Conservation (phyloP, 768 basidiomycete species). For the Albatrellus ellisii region DNA sequence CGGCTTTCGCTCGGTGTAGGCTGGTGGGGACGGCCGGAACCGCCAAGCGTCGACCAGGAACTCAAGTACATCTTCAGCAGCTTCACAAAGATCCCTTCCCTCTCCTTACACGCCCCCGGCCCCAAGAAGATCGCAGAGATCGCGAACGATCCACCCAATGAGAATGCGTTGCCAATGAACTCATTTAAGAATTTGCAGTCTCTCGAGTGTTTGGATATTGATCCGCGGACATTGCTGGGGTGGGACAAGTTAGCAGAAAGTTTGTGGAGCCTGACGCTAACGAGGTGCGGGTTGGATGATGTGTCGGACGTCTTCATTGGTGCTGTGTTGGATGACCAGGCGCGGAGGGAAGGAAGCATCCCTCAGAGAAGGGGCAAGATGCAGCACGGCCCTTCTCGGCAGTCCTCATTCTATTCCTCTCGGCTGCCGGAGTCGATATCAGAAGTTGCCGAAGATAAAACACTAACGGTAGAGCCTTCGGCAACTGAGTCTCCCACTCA, state of each 20-base stretch:
- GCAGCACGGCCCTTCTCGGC: conserved; percentile 22
- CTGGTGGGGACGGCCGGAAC: conserved; percentile 59
- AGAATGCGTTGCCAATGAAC: conserved; percentile 70
- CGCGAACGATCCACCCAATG: conserved; percentile 50
- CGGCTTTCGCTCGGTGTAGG: conserved; percentile 55
- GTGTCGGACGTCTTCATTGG: conserved; percentile 64
- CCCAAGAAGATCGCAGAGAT: conserved; percentile 58
- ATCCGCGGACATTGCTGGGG: conserved; percentile 69
- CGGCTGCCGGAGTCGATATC: conserved; percentile 44
- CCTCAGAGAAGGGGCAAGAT: conserved; percentile 34
- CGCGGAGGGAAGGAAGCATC: conserved; percentile 42
- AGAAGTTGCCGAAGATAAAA: conserved; percentile 30
- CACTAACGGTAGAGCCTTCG: conserved; percentile 10
- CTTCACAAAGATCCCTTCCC: conserved; percentile 82
- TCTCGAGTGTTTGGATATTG: conserved; percentile 66
- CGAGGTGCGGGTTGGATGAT: conserved; percentile 72
- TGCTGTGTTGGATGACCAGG: conserved; percentile 65
- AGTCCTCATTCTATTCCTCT: conserved; percentile 35
- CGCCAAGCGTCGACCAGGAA: conserved; percentile 50
- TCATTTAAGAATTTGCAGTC: conserved; percentile 75
- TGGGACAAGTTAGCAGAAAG: conserved; percentile 71
- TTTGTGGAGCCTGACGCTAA: conserved; percentile 61
- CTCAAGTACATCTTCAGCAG: conserved; percentile 82
- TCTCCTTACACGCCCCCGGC: conserved; percentile 52
- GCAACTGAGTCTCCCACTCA: conserved; percentile 20